Conservation (phyloP, 1,284 basidiomycete species). For the Rhodotorula sp. region DNA sequence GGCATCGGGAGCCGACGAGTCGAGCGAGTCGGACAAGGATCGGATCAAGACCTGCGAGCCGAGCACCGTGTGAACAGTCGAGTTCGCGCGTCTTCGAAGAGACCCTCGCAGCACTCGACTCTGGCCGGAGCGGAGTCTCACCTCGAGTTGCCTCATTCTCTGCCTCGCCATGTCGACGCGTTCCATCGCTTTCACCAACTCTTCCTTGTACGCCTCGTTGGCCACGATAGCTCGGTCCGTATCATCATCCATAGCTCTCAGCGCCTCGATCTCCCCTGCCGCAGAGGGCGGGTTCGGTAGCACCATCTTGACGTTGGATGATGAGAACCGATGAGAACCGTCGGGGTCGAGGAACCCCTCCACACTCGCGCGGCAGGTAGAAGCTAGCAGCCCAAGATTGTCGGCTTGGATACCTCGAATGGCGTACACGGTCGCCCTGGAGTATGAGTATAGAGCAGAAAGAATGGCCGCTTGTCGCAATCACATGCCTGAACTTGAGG, state of each 20-base stretch:
- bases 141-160: conserved; percentile 18
- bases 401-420: no score
- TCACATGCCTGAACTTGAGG: no score
- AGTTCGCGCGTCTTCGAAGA: background rate
- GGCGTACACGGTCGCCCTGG: no score
- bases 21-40: conserved; percentile 2
- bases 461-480: no score
- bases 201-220: conserved; percentile 24
- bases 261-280: conserved; percentile 3
- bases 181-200: conserved; percentile 19
- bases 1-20: background rate
- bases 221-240: conserved; percentile 17
- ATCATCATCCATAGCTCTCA: conserved; percentile 21
- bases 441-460: no score
- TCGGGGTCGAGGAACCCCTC: no score
- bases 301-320: no score
- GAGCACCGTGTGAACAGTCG: background rate
- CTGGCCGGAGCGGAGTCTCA: background rate
- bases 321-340: no score
- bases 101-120: background rate
- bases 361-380: no score
- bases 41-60: conserved; percentile 22
- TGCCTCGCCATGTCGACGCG: conserved; percentile 13
- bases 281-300: background rate
- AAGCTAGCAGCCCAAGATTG: no score